Evolutionary conservation across 2,329 filamentous ascomycete species (phyloP).

Genomic region (Fusarium coffeatum): DNA sequence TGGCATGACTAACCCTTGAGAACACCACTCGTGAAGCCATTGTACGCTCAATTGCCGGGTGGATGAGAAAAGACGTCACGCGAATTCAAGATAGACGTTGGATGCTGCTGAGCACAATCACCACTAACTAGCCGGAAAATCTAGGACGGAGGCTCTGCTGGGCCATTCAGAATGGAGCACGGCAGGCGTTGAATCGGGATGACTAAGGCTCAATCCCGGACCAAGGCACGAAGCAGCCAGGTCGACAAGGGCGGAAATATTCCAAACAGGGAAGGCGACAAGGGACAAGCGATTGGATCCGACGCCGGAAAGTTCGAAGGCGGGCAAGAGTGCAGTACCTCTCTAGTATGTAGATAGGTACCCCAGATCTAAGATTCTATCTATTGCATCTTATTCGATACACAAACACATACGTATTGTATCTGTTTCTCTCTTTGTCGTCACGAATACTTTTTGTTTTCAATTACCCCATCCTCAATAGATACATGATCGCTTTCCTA

Average conservation of each 20-base stretch:
- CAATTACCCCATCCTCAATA: neutral
- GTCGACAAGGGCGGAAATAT: slow-evolving; percentile 9
- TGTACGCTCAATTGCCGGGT: slow-evolving; percentile 61
- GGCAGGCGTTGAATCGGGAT: slow-evolving; percentile 15
- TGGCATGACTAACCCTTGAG: slow-evolving; percentile 59
- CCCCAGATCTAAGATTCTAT: slow-evolving; percentile 24
- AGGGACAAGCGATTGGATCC: slow-evolving; percentile 25
- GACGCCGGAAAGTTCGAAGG: slow-evolving; percentile 33
- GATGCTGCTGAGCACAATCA: slow-evolving; percentile 38
- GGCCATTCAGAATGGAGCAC: slow-evolving; percentile 29
- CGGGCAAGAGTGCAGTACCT: slow-evolving; percentile 3
- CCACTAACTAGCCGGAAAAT: slow-evolving; percentile 46
- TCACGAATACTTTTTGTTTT: neutral
- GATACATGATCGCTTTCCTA: slow-evolving; percentile 13
- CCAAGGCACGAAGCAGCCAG: slow-evolving; percentile 17
- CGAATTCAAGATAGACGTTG: slow-evolving; percentile 43
- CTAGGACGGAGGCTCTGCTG: slow-evolving; percentile 45
- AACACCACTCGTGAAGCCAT: slow-evolving; percentile 72
- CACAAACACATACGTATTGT: neutral
- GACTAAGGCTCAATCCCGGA: slow-evolving; percentile 27
- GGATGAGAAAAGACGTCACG: slow-evolving; percentile 42
- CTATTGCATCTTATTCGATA: slow-evolving; percentile 1
- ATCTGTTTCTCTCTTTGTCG: neutral
- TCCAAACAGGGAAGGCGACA: slow-evolving; percentile 22
- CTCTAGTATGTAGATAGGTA: neutral